These are phyloP conservation scores for Ceraceosorus guamensis DNA, from an alignment of 1,284 basidiomycete species.

Conservation along the genomic window DNA sequence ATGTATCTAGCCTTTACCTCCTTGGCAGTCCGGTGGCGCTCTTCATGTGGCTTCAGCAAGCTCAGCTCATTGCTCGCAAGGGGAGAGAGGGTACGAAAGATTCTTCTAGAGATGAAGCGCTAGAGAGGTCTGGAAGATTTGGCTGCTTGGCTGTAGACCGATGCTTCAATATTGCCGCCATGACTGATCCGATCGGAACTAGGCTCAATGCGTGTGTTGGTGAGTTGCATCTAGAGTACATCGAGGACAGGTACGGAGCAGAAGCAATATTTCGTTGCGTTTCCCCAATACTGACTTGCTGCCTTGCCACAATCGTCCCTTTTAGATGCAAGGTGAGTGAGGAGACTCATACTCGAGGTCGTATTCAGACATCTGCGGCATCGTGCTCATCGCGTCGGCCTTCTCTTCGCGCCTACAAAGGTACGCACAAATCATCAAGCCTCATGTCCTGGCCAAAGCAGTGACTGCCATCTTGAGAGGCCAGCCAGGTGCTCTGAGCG, in stretches of 20 bases:
- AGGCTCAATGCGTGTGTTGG: slow-evolving; percentile 49
- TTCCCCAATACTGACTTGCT: too few species aligned
- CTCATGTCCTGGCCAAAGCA: background rate
- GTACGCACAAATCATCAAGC: background rate
- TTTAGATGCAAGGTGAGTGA: too few species aligned
- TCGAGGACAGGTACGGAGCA: background rate
- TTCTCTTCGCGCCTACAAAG: too few species aligned
- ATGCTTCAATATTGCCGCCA: slow-evolving; percentile 54
- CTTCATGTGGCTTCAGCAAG: slow-evolving; percentile 55
- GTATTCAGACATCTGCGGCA: too few species aligned
- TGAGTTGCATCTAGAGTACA: too few species aligned
- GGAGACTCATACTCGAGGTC: too few species aligned
- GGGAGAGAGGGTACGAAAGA: slow-evolving; percentile 53
- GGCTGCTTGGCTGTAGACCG: slow-evolving; percentile 55
- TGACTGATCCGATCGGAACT: slow-evolving; percentile 54
- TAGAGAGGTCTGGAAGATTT: slow-evolving; percentile 53
- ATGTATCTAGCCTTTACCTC: slow-evolving; percentile 53
- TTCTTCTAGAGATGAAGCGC: slow-evolving; percentile 53
- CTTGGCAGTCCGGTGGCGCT: slow-evolving; percentile 56
- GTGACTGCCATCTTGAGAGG: background rate
- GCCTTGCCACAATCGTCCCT: too few species aligned
- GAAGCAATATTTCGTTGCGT: too few species aligned
- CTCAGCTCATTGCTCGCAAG: slow-evolving; percentile 54
- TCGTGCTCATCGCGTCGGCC: too few species aligned
- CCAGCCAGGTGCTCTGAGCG: background rate